Conservation (phyloP, 2,329 filamentous ascomycete species). For the Westerdykella aurantiaca region DNA sequence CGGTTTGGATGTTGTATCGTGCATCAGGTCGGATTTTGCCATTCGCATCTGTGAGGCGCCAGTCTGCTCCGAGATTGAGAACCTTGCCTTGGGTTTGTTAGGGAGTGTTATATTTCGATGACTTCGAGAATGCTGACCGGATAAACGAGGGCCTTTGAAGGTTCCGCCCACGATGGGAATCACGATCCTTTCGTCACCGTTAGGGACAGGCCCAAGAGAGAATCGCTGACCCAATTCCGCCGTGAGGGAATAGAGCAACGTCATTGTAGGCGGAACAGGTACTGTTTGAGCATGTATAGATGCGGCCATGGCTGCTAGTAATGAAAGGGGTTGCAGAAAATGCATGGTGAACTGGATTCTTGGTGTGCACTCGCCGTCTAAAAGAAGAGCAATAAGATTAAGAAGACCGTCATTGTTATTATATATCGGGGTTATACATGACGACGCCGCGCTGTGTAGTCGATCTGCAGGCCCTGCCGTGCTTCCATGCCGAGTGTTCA, state of each 20-base stretch:
- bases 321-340: no score
- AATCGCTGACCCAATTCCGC: slow-evolving; percentile 17
- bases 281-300: slow-evolving; percentile 1
- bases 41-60: slow-evolving; percentile 7
- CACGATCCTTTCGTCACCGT: slow-evolving; percentile 4
- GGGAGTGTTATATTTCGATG: slow-evolving; percentile 1
- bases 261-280: slow-evolving; percentile 15
- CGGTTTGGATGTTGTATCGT: slow-evolving; percentile 11
- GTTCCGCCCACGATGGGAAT: slow-evolving; percentile 2
- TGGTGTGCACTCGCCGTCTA: no score
- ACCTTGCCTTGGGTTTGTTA: slow-evolving; percentile 18
- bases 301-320: no score
- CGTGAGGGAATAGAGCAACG: slow-evolving; percentile 20
- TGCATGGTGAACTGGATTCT: no score
- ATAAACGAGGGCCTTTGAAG: slow-evolving; percentile 9
- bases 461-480: no score
- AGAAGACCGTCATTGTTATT: no score
- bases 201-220: slow-evolving; percentile 16
- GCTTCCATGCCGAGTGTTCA: no score
- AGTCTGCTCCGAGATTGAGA: slow-evolving; percentile 35
- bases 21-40: slow-evolving; percentile 6
- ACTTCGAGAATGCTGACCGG: slow-evolving; percentile 6
- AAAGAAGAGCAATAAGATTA: no score
- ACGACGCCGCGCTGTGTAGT: no score
- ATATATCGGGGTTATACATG: no score